Conservation (phyloP, 192 early-diverging fungal species). For the Coemansia reversa region DNA sequence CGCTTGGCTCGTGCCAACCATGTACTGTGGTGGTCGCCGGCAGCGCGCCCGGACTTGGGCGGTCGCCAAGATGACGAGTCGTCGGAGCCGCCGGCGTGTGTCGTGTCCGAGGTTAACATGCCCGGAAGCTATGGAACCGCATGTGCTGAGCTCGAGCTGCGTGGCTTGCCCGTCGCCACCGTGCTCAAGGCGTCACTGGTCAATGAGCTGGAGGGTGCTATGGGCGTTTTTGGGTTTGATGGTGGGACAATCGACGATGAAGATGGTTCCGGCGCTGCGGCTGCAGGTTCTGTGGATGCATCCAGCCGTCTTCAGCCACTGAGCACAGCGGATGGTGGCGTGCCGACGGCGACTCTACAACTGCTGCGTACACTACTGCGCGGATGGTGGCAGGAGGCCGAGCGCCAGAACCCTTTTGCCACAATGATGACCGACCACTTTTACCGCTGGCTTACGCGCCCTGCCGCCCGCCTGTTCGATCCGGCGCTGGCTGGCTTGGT, state of each 20-base stretch:
- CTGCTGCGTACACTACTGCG: slow-evolving; percentile 77
- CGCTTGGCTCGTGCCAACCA: slow-evolving; percentile 74
- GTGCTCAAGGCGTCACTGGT: slow-evolving; percentile 73
- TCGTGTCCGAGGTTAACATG: slow-evolving; percentile 65
- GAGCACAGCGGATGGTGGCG: slow-evolving; percentile 20
- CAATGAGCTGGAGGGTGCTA: slow-evolving; percentile 73
- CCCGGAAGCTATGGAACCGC: slow-evolving; percentile 78
- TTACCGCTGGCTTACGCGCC: slow-evolving; percentile 84
- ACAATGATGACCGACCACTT: slow-evolving; percentile 80
- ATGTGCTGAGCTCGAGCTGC: slow-evolving; percentile 80
- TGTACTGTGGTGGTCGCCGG: slow-evolving; percentile 89
- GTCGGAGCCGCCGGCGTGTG: not conserved
- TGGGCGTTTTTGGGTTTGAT: slow-evolving; percentile 50
- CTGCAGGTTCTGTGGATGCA: slow-evolving; percentile 5
- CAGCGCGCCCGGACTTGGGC: slow-evolving; percentile 80
- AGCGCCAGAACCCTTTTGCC: slow-evolving; percentile 63
- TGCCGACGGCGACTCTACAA: slow-evolving; percentile 59
- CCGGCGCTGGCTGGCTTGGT: slow-evolving; percentile 76
- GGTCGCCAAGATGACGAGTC: slow-evolving; percentile 62
- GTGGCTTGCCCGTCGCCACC: slow-evolving; percentile 80
- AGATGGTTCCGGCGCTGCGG: not conserved
- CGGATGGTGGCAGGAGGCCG: slow-evolving; percentile 73
- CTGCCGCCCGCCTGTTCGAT: slow-evolving; percentile 77
- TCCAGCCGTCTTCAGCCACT: no score
- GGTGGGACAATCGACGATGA: slow-evolving; percentile 9